phyloP scores from a whole-genome alignment of 2,329 filamentous ascomycete genomes.

The Clonostachys byssicola region DNA sequence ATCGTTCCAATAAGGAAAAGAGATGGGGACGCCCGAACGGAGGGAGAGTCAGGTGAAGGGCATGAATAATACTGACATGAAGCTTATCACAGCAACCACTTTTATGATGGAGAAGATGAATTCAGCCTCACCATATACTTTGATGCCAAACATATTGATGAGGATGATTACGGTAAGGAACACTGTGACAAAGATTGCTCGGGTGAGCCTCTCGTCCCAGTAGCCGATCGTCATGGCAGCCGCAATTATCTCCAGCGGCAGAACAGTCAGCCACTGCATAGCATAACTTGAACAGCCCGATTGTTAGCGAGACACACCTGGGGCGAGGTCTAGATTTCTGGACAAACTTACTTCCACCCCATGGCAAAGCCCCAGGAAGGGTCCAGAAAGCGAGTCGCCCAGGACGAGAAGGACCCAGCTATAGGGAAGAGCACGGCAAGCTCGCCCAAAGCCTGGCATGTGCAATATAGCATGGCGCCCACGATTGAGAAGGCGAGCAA shows the following conservation, averaged over 20 bases:
- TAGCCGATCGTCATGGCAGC: constrained; percentile 81
- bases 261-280: constrained; percentile 78
- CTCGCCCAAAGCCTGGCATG: constrained; percentile 87
- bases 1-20: constrained; percentile 5
- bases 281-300: constrained; percentile 56
- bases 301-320: neutral
- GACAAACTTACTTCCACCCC: constrained; percentile 74
- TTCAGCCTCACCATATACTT: constrained; percentile 85
- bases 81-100: constrained; percentile 79
- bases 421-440: constrained; percentile 88
- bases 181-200: constrained; percentile 75
- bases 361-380: constrained; percentile 94
- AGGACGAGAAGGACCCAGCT: constrained; percentile 86
- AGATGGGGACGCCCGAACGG: neutral
- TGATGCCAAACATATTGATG: constrained; percentile 87
- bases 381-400: constrained; percentile 87
- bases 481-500: constrained; percentile 76
- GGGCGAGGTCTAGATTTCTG: neutral
- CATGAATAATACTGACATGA: constrained; percentile 58
- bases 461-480: constrained; percentile 86
- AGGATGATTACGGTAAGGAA: constrained; percentile 72
- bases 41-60: constrained; percentile 16
- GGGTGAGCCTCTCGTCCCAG: constrained; percentile 64
- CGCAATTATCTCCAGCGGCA: constrained; percentile 84
- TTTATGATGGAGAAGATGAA: constrained; percentile 87